Percentiles rank a stretch among this genome's conserved stretches.
These are phyloP conservation scores for Cercophora newfieldiana DNA, from an alignment of 495 filamentous ascomycete genomes.

Conservation along the genomic window DNA sequence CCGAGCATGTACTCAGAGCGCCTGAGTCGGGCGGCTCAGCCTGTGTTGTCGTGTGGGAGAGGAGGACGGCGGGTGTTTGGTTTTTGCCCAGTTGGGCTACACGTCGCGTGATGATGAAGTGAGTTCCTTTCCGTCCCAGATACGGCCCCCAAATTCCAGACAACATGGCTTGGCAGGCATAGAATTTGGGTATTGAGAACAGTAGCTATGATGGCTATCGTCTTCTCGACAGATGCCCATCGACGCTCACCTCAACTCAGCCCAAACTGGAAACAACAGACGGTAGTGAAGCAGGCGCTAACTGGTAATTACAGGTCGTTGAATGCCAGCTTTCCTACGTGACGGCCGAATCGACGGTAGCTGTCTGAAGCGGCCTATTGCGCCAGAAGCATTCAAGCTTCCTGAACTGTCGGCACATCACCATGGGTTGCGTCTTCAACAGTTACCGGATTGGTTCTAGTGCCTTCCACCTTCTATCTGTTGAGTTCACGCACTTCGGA, in stretches of 20 bases:
- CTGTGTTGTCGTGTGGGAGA: background rate
- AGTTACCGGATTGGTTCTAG: background rate
- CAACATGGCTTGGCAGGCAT: background rate
- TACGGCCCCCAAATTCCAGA: background rate
- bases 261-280: no score
- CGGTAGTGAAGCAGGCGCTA: no score
- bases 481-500: background rate
- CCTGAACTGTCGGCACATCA: background rate
- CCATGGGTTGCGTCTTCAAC: background rate
- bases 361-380: background rate
- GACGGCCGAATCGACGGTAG: background rate
- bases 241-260: no score
- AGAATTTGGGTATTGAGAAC: background rate
- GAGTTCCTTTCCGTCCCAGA: constrained; percentile 12
- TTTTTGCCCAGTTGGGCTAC: constrained; percentile 8
- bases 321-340: no score
- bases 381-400: background rate
- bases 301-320: no score
- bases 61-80: constrained; percentile 1
- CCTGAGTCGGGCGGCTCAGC: constrained; percentile 34
- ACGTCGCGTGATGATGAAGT: constrained; percentile 19
- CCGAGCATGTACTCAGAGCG: constrained; percentile 62
- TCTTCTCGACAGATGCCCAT: background rate
- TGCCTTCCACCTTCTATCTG: background rate
- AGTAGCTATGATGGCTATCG: background rate